Evolutionary conservation across 2,329 filamentous ascomycete genomes (phyloP).

Genomic region (Xylaria polymorpha): DNA sequence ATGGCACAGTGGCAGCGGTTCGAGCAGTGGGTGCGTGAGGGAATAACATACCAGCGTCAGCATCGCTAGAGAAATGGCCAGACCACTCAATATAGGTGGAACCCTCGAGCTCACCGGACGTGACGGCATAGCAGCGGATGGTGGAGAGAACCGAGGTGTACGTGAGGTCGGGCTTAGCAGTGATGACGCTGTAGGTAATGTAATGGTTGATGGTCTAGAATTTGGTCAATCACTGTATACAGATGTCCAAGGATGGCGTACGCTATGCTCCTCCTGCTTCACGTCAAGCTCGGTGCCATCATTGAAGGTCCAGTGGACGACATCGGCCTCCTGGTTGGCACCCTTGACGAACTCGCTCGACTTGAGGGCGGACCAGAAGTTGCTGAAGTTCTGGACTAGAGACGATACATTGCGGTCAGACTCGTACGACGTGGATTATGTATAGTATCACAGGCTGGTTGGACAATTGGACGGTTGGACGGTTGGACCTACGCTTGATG

Average conservation of each 20-base stretch:
- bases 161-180: constrained; percentile 70
- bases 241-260: constrained; percentile 51
- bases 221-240: constrained; percentile 19
- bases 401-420: neutral
- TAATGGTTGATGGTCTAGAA: constrained; percentile 75
- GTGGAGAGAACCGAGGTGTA: constrained; percentile 76
- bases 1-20: neutral
- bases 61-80: constrained; percentile 76
- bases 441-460: too few species aligned
- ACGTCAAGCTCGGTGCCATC: constrained; percentile 76
- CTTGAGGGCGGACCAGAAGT: constrained; percentile 73
- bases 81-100: constrained; percentile 77
- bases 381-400: constrained; percentile 70
- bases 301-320: constrained; percentile 77
- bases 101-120: constrained; percentile 72
- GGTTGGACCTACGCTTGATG: constrained; percentile 66
- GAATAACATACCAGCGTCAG: constrained; percentile 69
- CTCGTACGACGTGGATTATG: neutral
- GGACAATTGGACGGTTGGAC: neutral
- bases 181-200: constrained; percentile 80
- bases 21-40: too few species aligned
- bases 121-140: constrained; percentile 72
- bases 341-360: constrained; percentile 73
- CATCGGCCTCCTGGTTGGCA: constrained; percentile 70
- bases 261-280: constrained; percentile 81